These are phyloP conservation scores for Aspergillus flavus DNA, from an alignment of 2,329 filamentous ascomycete genomes.

Conservation along the genomic window DNA sequence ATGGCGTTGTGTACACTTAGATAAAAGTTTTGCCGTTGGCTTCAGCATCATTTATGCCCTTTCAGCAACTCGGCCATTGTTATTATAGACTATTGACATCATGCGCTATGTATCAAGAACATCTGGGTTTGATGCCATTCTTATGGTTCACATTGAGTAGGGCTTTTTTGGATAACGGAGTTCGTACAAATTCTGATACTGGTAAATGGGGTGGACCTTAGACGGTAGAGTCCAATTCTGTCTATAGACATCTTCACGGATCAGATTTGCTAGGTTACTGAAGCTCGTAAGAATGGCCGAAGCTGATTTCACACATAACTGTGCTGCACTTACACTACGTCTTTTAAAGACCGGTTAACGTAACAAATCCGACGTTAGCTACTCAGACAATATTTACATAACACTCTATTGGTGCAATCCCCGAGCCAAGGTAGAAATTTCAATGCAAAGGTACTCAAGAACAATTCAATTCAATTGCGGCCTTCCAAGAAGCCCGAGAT, in stretches of 20 bases:
- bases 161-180: not conserved
- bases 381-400: constrained; percentile 43
- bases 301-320: not conserved
- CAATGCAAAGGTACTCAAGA: constrained; percentile 23
- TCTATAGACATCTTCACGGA: not conserved
- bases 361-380: constrained; percentile 24
- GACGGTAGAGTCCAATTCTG: not conserved
- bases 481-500: constrained; percentile 96
- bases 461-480: constrained; percentile 45
- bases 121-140: not conserved
- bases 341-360: not conserved
- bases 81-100: constrained; percentile 4
- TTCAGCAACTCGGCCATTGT: constrained; percentile 8
- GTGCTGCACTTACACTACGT: not conserved
- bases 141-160: not conserved
- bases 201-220: not conserved
- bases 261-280: not conserved
- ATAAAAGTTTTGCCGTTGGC: constrained; percentile 9
- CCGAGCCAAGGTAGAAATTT: constrained; percentile 17
- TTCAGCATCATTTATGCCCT: constrained; percentile 3
- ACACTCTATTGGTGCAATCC: constrained; percentile 29
- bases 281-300: not conserved
- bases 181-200: not conserved
- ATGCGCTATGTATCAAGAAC: not conserved
- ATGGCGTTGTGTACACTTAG: constrained; percentile 12